These are phyloP conservation scores for Gremmenia infestans DNA, from an alignment of 2,329 filamentous ascomycete species.

Conservation along the genomic window DNA sequence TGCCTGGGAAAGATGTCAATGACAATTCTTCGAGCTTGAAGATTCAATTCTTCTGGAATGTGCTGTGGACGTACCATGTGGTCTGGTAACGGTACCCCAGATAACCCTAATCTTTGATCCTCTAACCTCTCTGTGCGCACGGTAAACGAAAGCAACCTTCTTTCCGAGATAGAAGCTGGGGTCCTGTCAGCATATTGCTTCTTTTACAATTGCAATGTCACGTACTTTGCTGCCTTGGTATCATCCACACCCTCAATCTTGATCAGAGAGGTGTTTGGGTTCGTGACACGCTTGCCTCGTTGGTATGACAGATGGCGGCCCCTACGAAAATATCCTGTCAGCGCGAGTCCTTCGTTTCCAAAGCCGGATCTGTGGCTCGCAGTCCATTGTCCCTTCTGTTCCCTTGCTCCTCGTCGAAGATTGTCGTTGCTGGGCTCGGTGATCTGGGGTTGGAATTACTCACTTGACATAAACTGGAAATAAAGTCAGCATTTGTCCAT, in stretches of 20 bases:
- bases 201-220: constrained; percentile 21
- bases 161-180: constrained; percentile 89
- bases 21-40: background rate
- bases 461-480: constrained; percentile 80
- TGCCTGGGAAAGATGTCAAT: constrained; percentile 52
- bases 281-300: constrained; percentile 87
- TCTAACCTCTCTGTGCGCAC: constrained; percentile 87
- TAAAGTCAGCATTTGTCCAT: constrained; percentile 27
- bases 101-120: constrained; percentile 98
- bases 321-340: constrained; percentile 46
- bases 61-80: constrained; percentile 66
- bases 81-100: constrained; percentile 96
- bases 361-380: constrained; percentile 4
- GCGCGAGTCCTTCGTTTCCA: constrained; percentile 9
- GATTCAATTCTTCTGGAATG: background rate
- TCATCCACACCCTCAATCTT: constrained; percentile 98
- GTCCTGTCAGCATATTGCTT: constrained; percentile 17
- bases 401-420: background rate
- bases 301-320: constrained; percentile 98
- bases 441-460: constrained; percentile 42
- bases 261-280: constrained; percentile 87
- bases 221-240: constrained; percentile 80
- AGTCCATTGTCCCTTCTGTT: background rate
- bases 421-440: constrained; percentile 1
- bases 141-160: constrained; percentile 98